These are phyloP conservation scores for Hyaloscypha finlandica DNA, from an alignment of 495 filamentous ascomycete genomes.

Conservation along the genomic window DNA sequence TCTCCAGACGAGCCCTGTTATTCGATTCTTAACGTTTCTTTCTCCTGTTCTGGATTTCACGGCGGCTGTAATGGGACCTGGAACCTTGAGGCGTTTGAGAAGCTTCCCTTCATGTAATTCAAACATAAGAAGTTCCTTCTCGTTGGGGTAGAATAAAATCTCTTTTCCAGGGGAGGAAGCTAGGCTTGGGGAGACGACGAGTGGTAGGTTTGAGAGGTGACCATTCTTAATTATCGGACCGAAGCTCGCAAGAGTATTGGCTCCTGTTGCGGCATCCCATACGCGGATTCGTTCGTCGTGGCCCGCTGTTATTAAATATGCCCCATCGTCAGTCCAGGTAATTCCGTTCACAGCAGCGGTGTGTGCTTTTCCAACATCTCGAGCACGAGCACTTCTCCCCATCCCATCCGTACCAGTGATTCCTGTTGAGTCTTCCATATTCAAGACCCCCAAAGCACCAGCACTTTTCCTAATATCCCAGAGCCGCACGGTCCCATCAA, in stretches of 20 bases:
- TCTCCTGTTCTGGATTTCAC: slow-evolving; percentile 40
- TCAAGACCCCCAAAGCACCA: slow-evolving; percentile 71
- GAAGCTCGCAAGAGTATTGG: slow-evolving; percentile 82
- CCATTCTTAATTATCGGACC: slow-evolving; percentile 75
- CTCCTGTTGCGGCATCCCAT: slow-evolving; percentile 77
- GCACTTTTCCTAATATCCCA: slow-evolving; percentile 81
- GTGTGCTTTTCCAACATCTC: slow-evolving; percentile 65
- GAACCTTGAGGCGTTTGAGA: slow-evolving; percentile 65
- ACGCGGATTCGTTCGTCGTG: slow-evolving; percentile 81
- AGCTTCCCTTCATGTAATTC: slow-evolving; percentile 74
- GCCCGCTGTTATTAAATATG: slow-evolving; percentile 72
- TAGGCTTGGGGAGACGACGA: slow-evolving; percentile 59
- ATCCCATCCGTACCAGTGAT: slow-evolving; percentile 49
- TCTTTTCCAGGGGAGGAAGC: slow-evolving; percentile 54
- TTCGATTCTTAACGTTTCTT: slow-evolving; percentile 53
- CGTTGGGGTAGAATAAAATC: slow-evolving; percentile 74
- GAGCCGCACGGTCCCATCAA: slow-evolving; percentile 75
- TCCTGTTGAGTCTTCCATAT: slow-evolving; percentile 80
- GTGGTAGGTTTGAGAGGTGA: slow-evolving; percentile 61
- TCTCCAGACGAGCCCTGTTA: slow-evolving; percentile 73
- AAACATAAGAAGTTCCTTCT: slow-evolving; percentile 74
- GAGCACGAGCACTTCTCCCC: slow-evolving; percentile 47
- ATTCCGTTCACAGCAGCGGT: slow-evolving; percentile 78
- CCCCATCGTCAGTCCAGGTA: slow-evolving; percentile 77
- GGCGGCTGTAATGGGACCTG: slow-evolving; percentile 51